Evolutionary conservation across 768 basidiomycete species (phyloP), one percentile per base, ranked within the genome.

Genomic region (Boletus speciosus): DNA sequence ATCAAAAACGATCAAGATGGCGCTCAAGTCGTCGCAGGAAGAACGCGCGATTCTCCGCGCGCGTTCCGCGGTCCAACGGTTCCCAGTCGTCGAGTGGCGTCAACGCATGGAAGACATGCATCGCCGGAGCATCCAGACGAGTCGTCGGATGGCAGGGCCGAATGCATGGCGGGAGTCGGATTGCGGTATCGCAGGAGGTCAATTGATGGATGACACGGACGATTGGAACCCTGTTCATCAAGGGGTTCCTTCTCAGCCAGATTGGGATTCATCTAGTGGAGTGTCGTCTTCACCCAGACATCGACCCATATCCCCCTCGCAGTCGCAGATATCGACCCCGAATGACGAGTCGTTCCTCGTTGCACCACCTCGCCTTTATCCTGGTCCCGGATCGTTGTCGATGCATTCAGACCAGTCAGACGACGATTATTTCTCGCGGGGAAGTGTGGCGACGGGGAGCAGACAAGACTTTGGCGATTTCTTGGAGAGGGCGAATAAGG

Each of bases 71-170:
- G 81, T 97, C 4, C 94, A 96, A 66, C 90, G 94, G 64, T 97
- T 97, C 88, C 94, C 94, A 5, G 94, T 97, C 52, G 90, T 97
- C 27, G 93, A 97, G 74, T 97, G 94, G 94, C 89, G 94, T 65
- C 93, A 96, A 68, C 84, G 90, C 46, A 90, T 86, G 78, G 94
- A 97, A 73, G 94, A 96, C 69, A 91, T 96, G 79, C 94, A 97
- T 68, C 82, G 81, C 56, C 86, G 94, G 55, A 89, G 86, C 64
- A 93, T 97, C 67, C 71, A 68, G 23, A 74, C 75, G 5, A 93
- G 88, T 65, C 86, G 94, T 48, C 69, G 72, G 29, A 21, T 82
- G 2, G 91, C 93, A 25, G 88, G 83, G 7, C 54, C 74, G 2
- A 81, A 90, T 54, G 91, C 93, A 0, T 95, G 88, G 90, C 79